Evolutionary conservation across 345 rosid genomes (phyloP), one percentile per base, ranked within the genome.

Genomic region (Hibiscus tridactylites): DNA sequence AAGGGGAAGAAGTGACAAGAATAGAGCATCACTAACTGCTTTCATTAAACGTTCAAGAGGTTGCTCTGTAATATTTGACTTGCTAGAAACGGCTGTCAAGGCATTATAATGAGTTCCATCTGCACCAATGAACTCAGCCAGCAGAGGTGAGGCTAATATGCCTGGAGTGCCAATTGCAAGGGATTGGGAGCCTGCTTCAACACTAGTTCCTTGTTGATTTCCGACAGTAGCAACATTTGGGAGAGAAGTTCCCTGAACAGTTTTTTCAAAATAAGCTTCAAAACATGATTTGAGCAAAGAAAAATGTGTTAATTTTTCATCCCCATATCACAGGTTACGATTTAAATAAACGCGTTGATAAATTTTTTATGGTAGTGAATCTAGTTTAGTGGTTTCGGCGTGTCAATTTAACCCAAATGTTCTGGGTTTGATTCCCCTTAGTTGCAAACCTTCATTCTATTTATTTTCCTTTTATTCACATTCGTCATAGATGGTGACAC

Each of bases 81-180:
- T 92, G 79, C 87, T 82, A 70, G 87, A 77, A 79, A 79, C 79
- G 78, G 74, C 76, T 57, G 84, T 73, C 78, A 84, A 76, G 56
- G 91, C 79, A 83, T 76, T 81, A 56, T 80, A 84, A 83, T 74
- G 88, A 70, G 82, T 78, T 35, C 87, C 87, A 65, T 90, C 98
- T 42, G 92, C 87, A 80, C 81, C 85, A 74, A 85, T 83, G 66
- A 86, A 87, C 85, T 95, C 99, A 69, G 88, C 89, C 61, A 92
- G 94, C 81, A 95, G 80, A 62, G 98, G 99, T 28, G 99, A 95
- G 69, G 97, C 96, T 47, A 97, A 90, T 77, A 90, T 92, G 78
- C 98, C 97, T 62, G 97, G 96, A 78, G 98, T 95, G 76, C 96
- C 97, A 70, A 92, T 95, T 69, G 99, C 97, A 77, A 88, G 92